Evolutionary conservation across 148 eudicot species (phyloP), one percentile per base, ranked within the genome.

Genomic region (Amaranthus hypochondriacus): DNA sequence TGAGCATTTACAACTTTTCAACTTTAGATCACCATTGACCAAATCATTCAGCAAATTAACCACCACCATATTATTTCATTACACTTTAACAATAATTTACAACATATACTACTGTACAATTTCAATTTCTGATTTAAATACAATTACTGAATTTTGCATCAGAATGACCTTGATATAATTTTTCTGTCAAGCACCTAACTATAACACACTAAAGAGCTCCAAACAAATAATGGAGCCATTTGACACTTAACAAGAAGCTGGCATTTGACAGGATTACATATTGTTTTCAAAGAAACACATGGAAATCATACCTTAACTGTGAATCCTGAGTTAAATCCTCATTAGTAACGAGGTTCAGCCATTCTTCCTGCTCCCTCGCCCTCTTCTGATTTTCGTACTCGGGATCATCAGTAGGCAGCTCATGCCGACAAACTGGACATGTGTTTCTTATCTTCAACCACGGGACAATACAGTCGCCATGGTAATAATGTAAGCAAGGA

Each of bases 341-440:
- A 72, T 47, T 48, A 71, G 53, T 70, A 66, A 60, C 70, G 42
- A 46, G 50, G 73, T 46, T 67, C 42, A 18, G 55, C 61, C 68
- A 83, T 56, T 59, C 75, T 61, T 50, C 70, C 44, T 5, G 9
- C 70, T 67, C 70, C 70, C 82, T 76, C 76, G 67, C 80, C 48
- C 75, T 80, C 78, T 84, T 89, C 79, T 85, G 79, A 76, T 42
- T 79, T 86, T 94, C 97, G 56, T 94, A 94, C 68, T 89, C 96
- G 1, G 81, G 79, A 85, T 94, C 97, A 82, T 94, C 98, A 0
- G 98, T 94, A 6, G 97, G 98, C 84, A 94, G 81, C 87, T 94
- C 97, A 82, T 81, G 80, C 71, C 98, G 87, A 84, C 98, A 94
- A 83, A 94, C 90, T 9, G 98, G 98, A 74, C 98, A 94, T 0